Percentiles rank a stretch among this genome's conserved stretches.
phyloP scores from a whole-genome alignment of 73 alveolate genomes.

The Paramecium biaurelia region DNA sequence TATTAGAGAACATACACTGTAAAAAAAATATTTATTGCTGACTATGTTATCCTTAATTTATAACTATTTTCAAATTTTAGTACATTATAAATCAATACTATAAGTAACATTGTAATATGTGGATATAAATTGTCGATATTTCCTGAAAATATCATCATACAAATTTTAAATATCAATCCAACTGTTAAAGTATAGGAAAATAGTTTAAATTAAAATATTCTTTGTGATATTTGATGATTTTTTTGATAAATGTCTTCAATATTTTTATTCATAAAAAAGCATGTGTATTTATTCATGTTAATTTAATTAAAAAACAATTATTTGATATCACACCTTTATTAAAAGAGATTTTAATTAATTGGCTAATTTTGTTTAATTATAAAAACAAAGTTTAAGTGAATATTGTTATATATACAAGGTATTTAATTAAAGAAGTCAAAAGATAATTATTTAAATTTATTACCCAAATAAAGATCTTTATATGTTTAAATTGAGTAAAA shows the following conservation, averaged over 20 bases:
- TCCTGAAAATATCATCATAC: not conserved
- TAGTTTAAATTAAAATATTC: not conserved
- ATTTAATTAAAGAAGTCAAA: too few relatives aligned
- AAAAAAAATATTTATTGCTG: not conserved
- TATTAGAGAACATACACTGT: not conserved
- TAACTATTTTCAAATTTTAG: not conserved
- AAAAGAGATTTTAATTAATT: not conserved
- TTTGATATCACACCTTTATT: not conserved
- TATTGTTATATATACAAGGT: too few relatives aligned
- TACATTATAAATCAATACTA: not conserved
- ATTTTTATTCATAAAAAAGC: not conserved
- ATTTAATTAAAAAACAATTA: not conserved
- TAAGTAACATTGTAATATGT: not conserved
- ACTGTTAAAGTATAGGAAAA: not conserved
- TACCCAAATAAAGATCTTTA: not conserved
- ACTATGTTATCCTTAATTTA: not conserved
- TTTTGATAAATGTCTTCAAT: not conserved
- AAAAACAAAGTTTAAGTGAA: not conserved
- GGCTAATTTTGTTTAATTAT: not conserved
- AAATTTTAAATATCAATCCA: not conserved
- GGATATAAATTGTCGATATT: not conserved
- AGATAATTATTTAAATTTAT: too few relatives aligned
- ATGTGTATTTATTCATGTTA: not conserved
- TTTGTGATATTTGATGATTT: not conserved
- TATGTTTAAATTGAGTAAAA: not conserved